Evolutionary conservation across 2,329 filamentous ascomycete species (phyloP).

Genomic region (Arthrobotrys sinensis): DNA sequence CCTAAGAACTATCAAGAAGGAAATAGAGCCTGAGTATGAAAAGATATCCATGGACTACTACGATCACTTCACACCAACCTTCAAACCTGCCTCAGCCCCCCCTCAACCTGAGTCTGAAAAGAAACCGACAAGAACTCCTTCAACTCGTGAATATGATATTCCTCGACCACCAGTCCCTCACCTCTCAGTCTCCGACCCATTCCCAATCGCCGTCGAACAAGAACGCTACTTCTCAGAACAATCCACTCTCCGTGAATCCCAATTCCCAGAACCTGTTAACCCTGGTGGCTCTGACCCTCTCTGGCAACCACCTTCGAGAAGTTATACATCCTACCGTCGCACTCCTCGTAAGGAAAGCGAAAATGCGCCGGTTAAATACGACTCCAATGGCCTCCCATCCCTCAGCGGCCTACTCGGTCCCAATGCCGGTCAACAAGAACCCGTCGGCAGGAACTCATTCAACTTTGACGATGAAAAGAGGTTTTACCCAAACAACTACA

Average conservation of each 20-base stretch:
- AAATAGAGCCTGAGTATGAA: conserved; percentile 43
- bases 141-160: conserved; percentile 8
- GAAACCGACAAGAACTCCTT: conserved; percentile 11
- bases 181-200: conserved; percentile 52
- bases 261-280: conserved; percentile 51
- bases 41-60: conserved; percentile 58
- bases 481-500: conserved; percentile 41
- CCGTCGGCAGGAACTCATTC: conserved; percentile 31
- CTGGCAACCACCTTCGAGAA: conserved; percentile 39
- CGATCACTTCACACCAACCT: conserved; percentile 48
- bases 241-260: conserved; percentile 47
- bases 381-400: conserved; percentile 48
- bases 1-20: conserved; percentile 31
- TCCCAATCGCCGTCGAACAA: conserved; percentile 55
- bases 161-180: conserved; percentile 39
- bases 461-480: conserved; percentile 39
- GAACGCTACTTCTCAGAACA: conserved; percentile 43
- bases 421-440: background rate
- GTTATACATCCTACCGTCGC: conserved; percentile 47
- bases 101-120: conserved; percentile 3
- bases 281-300: conserved; percentile 44
- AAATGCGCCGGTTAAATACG: conserved; percentile 17
- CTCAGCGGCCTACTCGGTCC: conserved; percentile 37
- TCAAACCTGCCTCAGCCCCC: conserved; percentile 25
- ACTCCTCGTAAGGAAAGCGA: conserved; percentile 35